These are phyloP conservation scores for Zea mays DNA, from an alignment of 176 grass and related monocot genomes.

Conservation along the genomic window DNA sequence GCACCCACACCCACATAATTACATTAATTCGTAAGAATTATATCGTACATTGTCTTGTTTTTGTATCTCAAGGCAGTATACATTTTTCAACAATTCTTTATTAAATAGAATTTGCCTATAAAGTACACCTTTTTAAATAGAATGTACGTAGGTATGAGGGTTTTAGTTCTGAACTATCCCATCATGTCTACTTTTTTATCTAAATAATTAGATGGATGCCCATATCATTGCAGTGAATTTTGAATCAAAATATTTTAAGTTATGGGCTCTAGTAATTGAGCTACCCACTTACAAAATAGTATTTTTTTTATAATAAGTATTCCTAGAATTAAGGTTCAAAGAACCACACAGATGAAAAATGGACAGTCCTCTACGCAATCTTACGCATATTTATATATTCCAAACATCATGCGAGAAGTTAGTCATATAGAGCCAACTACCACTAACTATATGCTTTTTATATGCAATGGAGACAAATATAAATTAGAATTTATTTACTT, in stretches of 20 bases:
- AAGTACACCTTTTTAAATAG: neutral
- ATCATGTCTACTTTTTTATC: neutral
- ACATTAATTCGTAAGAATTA: neutral
- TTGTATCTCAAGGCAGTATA: neutral
- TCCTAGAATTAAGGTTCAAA: neutral
- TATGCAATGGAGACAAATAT: neutral
- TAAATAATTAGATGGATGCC: neutral
- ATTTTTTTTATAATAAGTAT: neutral
- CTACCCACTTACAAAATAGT: neutral
- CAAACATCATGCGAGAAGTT: neutral
- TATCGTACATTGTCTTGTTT: neutral
- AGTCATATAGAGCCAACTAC: too few relatives aligned
- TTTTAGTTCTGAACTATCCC: neutral
- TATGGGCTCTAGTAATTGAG: neutral
- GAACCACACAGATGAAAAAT: neutral
- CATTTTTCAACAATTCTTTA: neutral
- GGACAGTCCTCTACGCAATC: neutral
- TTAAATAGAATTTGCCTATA: neutral
- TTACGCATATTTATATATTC: neutral
- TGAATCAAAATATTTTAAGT: neutral
- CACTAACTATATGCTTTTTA: neutral
- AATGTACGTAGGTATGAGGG: neutral
- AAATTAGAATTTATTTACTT: neutral
- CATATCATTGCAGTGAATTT: neutral
- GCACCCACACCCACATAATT: neutral